Percentiles rank a stretch among this genome's conserved stretches.
Evolutionary conservation across 2,329 filamentous ascomycete genomes (phyloP).

Genomic region (Passalora sequoiae): DNA sequence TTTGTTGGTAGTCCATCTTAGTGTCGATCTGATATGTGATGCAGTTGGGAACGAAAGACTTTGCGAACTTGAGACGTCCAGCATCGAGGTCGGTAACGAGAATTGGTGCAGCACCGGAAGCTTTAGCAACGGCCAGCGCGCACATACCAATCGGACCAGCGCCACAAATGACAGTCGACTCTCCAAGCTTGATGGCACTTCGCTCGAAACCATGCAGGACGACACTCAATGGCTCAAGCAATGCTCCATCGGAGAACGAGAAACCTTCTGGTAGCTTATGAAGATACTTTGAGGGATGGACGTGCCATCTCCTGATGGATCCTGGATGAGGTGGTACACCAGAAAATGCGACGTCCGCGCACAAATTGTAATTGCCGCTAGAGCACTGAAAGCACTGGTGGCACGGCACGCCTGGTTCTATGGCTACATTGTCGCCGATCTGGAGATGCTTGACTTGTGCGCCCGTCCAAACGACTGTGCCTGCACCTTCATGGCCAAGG

Average conservation of each 20-base stretch:
- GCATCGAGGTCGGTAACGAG: slow-evolving; percentile 82
- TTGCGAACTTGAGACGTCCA: slow-evolving; percentile 71
- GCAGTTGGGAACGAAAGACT: slow-evolving; percentile 50
- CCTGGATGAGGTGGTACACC: slow-evolving; percentile 86
- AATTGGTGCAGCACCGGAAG: slow-evolving; percentile 66
- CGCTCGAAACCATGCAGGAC: slow-evolving; percentile 45
- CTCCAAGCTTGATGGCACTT: slow-evolving; percentile 28
- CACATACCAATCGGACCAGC: slow-evolving; percentile 61
- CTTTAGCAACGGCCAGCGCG: slow-evolving; percentile 53
- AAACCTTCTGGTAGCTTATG: slow-evolving; percentile 77
- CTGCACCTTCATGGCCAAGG: slow-evolving; percentile 59
- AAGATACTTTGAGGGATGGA: slow-evolving; percentile 77
- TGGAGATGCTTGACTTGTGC: slow-evolving; percentile 52
- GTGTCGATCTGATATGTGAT: slow-evolving; percentile 26
- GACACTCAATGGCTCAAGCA: slow-evolving; percentile 63
- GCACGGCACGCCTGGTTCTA: slow-evolving; percentile 64
- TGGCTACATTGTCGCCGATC: slow-evolving; percentile 60
- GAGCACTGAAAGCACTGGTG: slow-evolving; percentile 61
- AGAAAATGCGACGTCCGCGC: slow-evolving; percentile 78
- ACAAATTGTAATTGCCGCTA: slow-evolving; percentile 81
- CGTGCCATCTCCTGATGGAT: slow-evolving; percentile 80
- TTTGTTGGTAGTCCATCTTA: slow-evolving; percentile 22
- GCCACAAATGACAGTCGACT: slow-evolving; percentile 52
- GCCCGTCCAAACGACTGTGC: slow-evolving; percentile 57
- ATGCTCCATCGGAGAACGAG: slow-evolving; percentile 74